Evolutionary conservation across 768 basidiomycete genomes (phyloP), one percentile per base, ranked within the genome.

Genomic region (Amanita rubescens): DNA sequence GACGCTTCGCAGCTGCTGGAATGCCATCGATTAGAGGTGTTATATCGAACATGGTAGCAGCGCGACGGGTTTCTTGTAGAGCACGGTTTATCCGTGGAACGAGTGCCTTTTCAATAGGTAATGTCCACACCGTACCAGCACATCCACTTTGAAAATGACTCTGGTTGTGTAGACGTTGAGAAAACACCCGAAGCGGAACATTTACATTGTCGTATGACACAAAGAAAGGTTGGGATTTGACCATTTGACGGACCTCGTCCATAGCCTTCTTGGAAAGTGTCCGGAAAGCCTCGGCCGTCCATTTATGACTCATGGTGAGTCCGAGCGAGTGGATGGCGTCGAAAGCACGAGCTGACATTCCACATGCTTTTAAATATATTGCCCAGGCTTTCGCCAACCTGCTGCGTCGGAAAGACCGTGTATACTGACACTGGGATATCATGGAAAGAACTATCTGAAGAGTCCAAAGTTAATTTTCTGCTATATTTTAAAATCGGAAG

Each of bases 221-320:
- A 17, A 43, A 43, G 22, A 17, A 43, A 4, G 42, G n/a, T 17
- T 11, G 14, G 42, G 42, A 8, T 17, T 43, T 43, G 20, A 43
- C 17, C 7, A 3, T 3, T 66, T 46, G n/a, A 62, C 57, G 1
- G 45, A 43, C 42, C 20, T 43, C 20, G 11, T 43, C 46, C 63
- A 71, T 65, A 1, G 58, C 54, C 7, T 49, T n/a, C 2, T 56
- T 46, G 0, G 71, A 70, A 3, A 72, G 64, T 2, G 58, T 25
- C 4, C 42, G 61, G 17, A 66, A 61, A 14, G 59, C 55, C 25
- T 64, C 46, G 9, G 57, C 52, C 1, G 67, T 62, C 71, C 71
- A 73, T 45, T 68, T 69, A 55, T 72, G 68, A 51, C 69, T 72
- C 72, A 75, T 73, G 0, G 67, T 67, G 20, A 76, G 54, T 2